phyloP scores from a whole-genome alignment of 140 eudicot genomes.

The Oenanthe javanica region DNA sequence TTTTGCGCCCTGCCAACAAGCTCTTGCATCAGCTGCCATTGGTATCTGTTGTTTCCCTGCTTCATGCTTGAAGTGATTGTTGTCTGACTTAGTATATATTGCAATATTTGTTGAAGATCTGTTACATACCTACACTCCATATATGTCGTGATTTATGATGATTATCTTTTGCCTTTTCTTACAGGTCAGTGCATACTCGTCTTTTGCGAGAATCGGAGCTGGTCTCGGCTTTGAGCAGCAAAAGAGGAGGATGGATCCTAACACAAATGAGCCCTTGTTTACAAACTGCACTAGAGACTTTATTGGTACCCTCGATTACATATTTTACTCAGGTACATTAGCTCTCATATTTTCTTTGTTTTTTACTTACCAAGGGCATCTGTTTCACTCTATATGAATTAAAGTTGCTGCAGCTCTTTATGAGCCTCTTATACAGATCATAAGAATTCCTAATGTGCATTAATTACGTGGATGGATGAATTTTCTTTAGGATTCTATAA shows the following conservation, averaged over 20 bases:
- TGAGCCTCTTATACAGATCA: not conserved
- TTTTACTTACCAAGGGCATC: not conserved
- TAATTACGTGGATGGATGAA: not conserved
- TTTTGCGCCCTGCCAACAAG: slow-evolving; percentile 66
- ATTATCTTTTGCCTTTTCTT: slow-evolving; percentile 1
- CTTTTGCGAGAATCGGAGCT: slow-evolving; percentile 73
- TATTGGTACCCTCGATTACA: slow-evolving; percentile 89
- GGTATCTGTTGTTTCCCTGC: slow-evolving; percentile 31
- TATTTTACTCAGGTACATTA: slow-evolving; percentile 71
- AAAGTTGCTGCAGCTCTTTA: not conserved
- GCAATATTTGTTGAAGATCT: not conserved
- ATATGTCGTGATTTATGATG: not conserved
- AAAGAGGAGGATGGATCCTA: slow-evolving; percentile 73
- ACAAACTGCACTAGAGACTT: slow-evolving; percentile 92
- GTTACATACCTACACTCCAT: not conserved
- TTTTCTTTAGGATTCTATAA: not conserved
- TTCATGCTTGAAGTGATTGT: not conserved
- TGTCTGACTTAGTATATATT: too few species aligned
- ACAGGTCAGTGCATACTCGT: slow-evolving; percentile 92
- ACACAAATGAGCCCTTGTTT: slow-evolving; percentile 83
- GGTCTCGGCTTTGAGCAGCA: slow-evolving; percentile 73
- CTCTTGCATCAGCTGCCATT: slow-evolving; percentile 76
- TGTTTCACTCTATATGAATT: not conserved
- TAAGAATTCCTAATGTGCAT: not conserved
- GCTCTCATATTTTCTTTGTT: not conserved